phyloP scores from a whole-genome alignment of 306 rosid species.

The Malus domestica region DNA sequence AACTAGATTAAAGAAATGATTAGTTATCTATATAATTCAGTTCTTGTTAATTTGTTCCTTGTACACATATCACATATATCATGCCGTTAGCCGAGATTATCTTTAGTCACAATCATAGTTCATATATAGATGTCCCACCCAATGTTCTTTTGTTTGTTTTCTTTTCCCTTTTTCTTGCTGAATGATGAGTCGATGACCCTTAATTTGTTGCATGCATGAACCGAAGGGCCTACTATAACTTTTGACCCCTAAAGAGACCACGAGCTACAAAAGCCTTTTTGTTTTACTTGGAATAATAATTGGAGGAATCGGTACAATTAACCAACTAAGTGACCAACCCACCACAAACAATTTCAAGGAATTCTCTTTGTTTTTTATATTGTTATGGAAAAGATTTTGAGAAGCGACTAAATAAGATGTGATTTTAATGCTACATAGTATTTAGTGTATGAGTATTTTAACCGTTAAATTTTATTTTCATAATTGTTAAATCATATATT shows the following conservation, averaged over 20 bases:
- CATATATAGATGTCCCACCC: background rate
- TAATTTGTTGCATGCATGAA: slow-evolving; percentile 20
- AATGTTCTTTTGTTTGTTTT: background rate
- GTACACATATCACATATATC: background rate
- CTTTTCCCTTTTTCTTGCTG: background rate
- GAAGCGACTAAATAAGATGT: background rate
- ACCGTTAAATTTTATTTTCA: too few species aligned
- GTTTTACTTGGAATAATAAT: background rate
- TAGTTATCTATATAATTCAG: background rate
- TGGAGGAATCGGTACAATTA: slow-evolving; percentile 8
- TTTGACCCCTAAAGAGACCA: slow-evolving; percentile 5
- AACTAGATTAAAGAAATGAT: background rate
- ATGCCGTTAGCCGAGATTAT: background rate
- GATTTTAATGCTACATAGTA: too few species aligned
- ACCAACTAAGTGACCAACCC: background rate
- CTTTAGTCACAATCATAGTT: background rate
- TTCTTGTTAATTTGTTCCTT: background rate
- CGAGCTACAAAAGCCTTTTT: background rate
- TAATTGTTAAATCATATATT: too few species aligned
- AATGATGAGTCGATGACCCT: slow-evolving; percentile 9
- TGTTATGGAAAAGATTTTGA: background rate
- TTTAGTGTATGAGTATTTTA: too few species aligned
- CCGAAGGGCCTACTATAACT: background rate
- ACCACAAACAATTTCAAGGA: background rate
- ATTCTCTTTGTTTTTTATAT: background rate